A percentile compares a stretch with the other conserved stretches of the same genome.
phyloP scores from a whole-genome alignment of 148 eudicot species.

The Vaccinium darrowii region DNA sequence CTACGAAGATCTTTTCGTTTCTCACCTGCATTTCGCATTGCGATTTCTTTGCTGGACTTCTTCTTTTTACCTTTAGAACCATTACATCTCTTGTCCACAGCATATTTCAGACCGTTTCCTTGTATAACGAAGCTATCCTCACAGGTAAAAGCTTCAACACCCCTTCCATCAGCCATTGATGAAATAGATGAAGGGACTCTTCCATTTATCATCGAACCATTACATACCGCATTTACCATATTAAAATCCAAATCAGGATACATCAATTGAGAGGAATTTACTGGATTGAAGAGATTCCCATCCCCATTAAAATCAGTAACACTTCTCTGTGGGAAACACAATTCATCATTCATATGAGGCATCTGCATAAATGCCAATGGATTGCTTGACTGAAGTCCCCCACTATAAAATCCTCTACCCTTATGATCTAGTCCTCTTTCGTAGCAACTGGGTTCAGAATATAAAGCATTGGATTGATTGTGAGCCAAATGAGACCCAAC shows the following conservation, averaged over 20 bases:
- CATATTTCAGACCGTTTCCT: slow-evolving; percentile 28
- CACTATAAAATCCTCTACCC: slow-evolving; percentile 22
- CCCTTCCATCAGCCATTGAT: slow-evolving; percentile 31
- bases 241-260: slow-evolving; percentile 26
- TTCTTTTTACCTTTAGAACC: slow-evolving; percentile 25
- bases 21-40: slow-evolving; percentile 24
- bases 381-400: slow-evolving; percentile 14
- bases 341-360: slow-evolving; percentile 23
- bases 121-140: slow-evolving; percentile 33
- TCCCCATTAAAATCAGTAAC: slow-evolving; percentile 28
- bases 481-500: slow-evolving; percentile 26
- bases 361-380: slow-evolving; percentile 14
- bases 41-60: slow-evolving; percentile 27
- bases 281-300: slow-evolving; percentile 20
- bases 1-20: slow-evolving; percentile 22
- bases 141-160: slow-evolving; percentile 24
- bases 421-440: slow-evolving; percentile 26
- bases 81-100: slow-evolving; percentile 21
- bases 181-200: slow-evolving; percentile 18
- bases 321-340: slow-evolving; percentile 17
- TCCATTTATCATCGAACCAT: slow-evolving; percentile 25
- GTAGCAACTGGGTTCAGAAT: slow-evolving; percentile 23
- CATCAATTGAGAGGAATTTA: slow-evolving; percentile 27
- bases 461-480: slow-evolving; percentile 26
- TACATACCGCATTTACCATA: slow-evolving; percentile 25